Conservation (phyloP, 495 filamentous ascomycete species). For the Diplogelasinospora grovesii region DNA sequence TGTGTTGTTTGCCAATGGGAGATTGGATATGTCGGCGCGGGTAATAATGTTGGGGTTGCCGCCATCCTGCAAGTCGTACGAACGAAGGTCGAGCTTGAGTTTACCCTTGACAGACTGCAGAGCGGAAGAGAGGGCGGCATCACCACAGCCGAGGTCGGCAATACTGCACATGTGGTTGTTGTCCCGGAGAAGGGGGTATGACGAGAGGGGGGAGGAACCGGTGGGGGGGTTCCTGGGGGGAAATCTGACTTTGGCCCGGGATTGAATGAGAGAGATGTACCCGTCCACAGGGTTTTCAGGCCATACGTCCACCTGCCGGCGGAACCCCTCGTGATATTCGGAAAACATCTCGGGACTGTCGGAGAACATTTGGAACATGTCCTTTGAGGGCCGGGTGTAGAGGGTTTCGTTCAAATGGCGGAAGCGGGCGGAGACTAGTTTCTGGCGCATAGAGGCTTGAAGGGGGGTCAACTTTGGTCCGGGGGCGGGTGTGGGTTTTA, state of each 20-base stretch:
- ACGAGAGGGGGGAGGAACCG: too few relatives aligned
- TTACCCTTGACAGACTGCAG: constrained; percentile 52
- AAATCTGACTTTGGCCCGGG: constrained; percentile 37
- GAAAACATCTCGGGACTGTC: constrained; percentile 81
- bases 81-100: constrained; percentile 32
- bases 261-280: constrained; percentile 63
- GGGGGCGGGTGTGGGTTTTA: constrained; percentile 21
- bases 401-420: constrained; percentile 94
- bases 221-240: constrained; percentile 20
- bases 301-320: constrained; percentile 89
- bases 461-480: constrained; percentile 70
- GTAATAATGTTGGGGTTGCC: constrained; percentile 67
- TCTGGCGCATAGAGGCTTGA: constrained; percentile 86
- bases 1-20: constrained; percentile 63
- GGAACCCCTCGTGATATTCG: constrained; percentile 93
- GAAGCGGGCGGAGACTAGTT: constrained; percentile 90
- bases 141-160: constrained; percentile 61
- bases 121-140: constrained; percentile 59
- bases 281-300: constrained; percentile 88
- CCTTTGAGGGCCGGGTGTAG: constrained; percentile 79
- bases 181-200: constrained; percentile 34
- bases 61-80: constrained; percentile 49
- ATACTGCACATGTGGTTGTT: constrained; percentile 55
- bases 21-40: constrained; percentile 75
- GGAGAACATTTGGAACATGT: constrained; percentile 71